Evolutionary conservation across 2,329 filamentous ascomycete genomes (phyloP).

Genomic region (Fusarium virguliforme): DNA sequence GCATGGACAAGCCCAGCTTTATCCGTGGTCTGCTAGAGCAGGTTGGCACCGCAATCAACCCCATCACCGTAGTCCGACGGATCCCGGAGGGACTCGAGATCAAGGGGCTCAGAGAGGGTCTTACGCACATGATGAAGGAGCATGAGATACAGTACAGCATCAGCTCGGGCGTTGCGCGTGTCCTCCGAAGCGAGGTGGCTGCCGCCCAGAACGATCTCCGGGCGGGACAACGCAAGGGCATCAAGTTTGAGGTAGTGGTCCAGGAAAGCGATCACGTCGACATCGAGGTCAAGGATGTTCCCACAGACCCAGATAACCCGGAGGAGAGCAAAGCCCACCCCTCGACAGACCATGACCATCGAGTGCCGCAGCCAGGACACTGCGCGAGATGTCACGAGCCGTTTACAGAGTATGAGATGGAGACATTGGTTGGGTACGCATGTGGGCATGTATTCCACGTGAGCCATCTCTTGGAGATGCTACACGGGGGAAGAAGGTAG

Average conservation of each 20-base stretch:
- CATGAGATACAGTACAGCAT: conserved; percentile 97
- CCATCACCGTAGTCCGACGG: conserved; percentile 88
- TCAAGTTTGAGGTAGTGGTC: conserved; percentile 86
- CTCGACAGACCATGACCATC: conserved; percentile 52
- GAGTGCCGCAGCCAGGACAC: conserved; percentile 65
- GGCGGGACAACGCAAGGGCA: conserved; percentile 83
- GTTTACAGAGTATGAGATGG: conserved; percentile 74
- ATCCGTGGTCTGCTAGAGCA: conserved; percentile 93
- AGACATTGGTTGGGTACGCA: conserved; percentile 84
- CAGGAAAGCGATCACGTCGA: conserved; percentile 63
- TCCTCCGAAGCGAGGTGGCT: conserved; percentile 89
- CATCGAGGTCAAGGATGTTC: conserved; percentile 60
- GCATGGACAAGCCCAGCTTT: conserved; percentile 97
- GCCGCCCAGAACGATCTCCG: conserved; percentile 86
- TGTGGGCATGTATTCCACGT: conserved; percentile 89
- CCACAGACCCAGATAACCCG: conserved; percentile 49
- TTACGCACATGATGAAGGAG: conserved; percentile 93
- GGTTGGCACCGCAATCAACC: conserved; percentile 93
- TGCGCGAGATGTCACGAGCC: conserved; percentile 72
- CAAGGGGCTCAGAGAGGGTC: conserved; percentile 87
- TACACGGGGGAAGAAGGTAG: conserved; percentile 63
- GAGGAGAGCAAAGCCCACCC: conserved; percentile 38
- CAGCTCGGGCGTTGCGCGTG: conserved; percentile 88
- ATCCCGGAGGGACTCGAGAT: conserved; percentile 96
- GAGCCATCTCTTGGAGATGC: conserved; percentile 74